Percentiles rank a stretch among this genome's conserved stretches.
Conservation (phyloP, 225 moss, liverwort and hornwort species). For the Pseudoscleropodium purum region DNA sequence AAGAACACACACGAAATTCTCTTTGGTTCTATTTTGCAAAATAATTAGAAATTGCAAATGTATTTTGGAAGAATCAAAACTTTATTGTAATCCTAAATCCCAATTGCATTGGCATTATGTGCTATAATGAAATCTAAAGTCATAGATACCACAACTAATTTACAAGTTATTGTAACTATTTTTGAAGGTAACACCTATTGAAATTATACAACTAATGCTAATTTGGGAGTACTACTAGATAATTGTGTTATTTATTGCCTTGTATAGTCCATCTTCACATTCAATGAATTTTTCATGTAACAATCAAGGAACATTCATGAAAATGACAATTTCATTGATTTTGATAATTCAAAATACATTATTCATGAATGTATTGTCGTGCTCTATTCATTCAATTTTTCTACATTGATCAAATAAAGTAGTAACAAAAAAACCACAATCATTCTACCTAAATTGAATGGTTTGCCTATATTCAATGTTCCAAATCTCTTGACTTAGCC, state of each 20-base stretch:
- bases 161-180: neutral
- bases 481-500: neutral
- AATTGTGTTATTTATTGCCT: neutral
- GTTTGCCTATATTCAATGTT: neutral
- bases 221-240: neutral
- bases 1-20: too few species aligned
- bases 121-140: neutral
- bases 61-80: neutral
- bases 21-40: too few species aligned
- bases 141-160: fast-evolving
- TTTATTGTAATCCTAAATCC: neutral
- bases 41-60: fast-evolving
- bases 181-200: neutral
- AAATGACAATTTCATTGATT: neutral
- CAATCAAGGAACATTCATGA: neutral
- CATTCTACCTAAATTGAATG: neutral
- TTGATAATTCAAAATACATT: neutral
- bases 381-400: neutral
- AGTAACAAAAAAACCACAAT: neutral
- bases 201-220: too few species aligned
- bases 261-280: neutral
- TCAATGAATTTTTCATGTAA: neutral
- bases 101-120: neutral
- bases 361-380: too few species aligned
- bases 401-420: neutral